Evolutionary conservation across 305 asterid genomes (phyloP).

Genomic region (Fraxinus xanthoxyloides): DNA sequence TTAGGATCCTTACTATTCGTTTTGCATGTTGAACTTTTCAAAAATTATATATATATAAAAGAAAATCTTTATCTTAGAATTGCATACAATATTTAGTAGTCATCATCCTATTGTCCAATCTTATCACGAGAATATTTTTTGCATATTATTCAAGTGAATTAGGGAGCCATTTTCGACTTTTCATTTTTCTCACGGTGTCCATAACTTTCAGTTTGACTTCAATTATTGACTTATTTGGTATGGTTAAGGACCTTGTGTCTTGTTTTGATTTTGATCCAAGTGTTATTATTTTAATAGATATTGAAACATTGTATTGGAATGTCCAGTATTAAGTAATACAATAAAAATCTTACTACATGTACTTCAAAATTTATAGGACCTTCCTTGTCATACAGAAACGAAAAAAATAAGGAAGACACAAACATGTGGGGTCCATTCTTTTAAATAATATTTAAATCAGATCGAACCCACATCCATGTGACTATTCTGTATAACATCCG

Average conservation of each 20-base stretch:
- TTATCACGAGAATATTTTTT: neutral
- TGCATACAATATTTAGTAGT: neutral
- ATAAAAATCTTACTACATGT: too few species aligned
- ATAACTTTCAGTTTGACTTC: neutral
- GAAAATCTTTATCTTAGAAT: neutral
- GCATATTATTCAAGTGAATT: neutral
- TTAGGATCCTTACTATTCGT: neutral
- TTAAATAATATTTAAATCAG: too few species aligned
- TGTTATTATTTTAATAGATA: too few species aligned
- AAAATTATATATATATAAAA: too few species aligned
- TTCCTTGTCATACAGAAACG: too few species aligned
- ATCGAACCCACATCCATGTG: too few species aligned
- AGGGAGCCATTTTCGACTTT: neutral
- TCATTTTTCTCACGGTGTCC: neutral
- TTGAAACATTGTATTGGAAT: too few species aligned
- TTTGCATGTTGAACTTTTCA: neutral
- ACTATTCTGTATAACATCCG: too few species aligned
- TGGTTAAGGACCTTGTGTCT: neutral
- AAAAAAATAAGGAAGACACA: too few species aligned
- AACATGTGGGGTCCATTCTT: too few species aligned
- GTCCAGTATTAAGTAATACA: too few species aligned
- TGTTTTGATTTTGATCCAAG: neutral
- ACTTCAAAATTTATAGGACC: too few species aligned
- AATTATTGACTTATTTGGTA: neutral
- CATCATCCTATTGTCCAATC: neutral